These are phyloP conservation scores for Hypoxylon sp. DNA, from an alignment of 2,329 filamentous ascomycete genomes.

Conservation along the genomic window DNA sequence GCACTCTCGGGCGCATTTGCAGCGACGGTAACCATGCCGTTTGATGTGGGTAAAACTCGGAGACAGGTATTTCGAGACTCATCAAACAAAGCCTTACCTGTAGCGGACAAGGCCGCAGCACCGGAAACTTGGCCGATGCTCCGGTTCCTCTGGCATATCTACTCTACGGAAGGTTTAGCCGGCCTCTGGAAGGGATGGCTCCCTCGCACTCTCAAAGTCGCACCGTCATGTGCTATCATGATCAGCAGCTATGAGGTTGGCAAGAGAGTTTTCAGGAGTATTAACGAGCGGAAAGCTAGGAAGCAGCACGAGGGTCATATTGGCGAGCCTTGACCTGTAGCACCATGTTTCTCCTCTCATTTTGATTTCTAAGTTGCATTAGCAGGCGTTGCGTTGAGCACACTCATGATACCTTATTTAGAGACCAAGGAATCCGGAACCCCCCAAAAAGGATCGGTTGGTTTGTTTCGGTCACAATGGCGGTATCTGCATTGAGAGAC, in stretches of 20 bases:
- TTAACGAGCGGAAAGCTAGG: constrained; percentile 71
- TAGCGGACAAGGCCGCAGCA: constrained; percentile 53
- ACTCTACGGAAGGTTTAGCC: constrained; percentile 82
- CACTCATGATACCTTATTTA: constrained; percentile 52
- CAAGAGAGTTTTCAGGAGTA: constrained; percentile 84
- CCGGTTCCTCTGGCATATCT: constrained; percentile 90
- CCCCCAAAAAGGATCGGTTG: constrained; percentile 28
- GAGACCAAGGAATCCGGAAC: constrained; percentile 35
- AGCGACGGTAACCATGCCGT: constrained; percentile 91
- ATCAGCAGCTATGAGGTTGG: constrained; percentile 98
- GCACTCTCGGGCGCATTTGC: constrained; percentile 86
- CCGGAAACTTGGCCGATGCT: constrained; percentile 86
- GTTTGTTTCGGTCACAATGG: constrained; percentile 18
- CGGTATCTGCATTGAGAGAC: constrained; percentile 26
- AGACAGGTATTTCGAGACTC: constrained; percentile 84
- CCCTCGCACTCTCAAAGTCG: constrained; percentile 92
- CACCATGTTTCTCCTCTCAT: constrained; percentile 43
- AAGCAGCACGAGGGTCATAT: constrained; percentile 44
- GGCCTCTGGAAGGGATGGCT: constrained; percentile 95
- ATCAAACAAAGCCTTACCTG: constrained; percentile 51
- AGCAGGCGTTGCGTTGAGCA: constrained; percentile 51
- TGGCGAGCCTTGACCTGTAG: constrained; percentile 37
- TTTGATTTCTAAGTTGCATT: constrained; percentile 47
- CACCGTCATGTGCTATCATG: constrained; percentile 98
- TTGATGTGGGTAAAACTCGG: constrained; percentile 97